phyloP scores from a whole-genome alignment of 2,329 filamentous ascomycete genomes.

The Alternaria sp. region DNA sequence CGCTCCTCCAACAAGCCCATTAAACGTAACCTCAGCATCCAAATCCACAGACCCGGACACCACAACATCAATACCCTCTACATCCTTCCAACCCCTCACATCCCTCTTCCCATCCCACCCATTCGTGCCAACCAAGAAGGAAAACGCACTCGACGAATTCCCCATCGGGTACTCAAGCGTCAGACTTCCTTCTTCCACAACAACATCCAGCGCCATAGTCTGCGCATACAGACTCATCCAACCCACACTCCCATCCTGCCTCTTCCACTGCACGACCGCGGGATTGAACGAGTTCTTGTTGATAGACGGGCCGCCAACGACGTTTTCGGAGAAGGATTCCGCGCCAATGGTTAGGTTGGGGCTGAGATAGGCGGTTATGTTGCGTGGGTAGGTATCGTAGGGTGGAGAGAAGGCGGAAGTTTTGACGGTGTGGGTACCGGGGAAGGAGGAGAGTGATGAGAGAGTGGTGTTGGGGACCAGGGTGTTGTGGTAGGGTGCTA shows the following conservation, averaged over 20 bases:
- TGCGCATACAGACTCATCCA: slow-evolving; percentile 41
- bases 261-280: slow-evolving; percentile 65
- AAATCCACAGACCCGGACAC: slow-evolving; percentile 55
- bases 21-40: slow-evolving; percentile 53
- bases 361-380: slow-evolving; percentile 66
- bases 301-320: slow-evolving; percentile 61
- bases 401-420: slow-evolving; percentile 65
- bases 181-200: slow-evolving; percentile 45
- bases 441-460: slow-evolving; percentile 55
- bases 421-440: slow-evolving; percentile 60
- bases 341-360: slow-evolving; percentile 66
- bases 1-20: slow-evolving; percentile 50
- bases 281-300: slow-evolving; percentile 64
- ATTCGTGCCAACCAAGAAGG: slow-evolving; percentile 57
- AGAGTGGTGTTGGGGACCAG: slow-evolving; percentile 54
- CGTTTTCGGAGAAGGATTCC: slow-evolving; percentile 63
- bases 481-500: slow-evolving; percentile 58
- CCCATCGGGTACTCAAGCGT: slow-evolving; percentile 63
- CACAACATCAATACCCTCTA: slow-evolving; percentile 56
- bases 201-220: slow-evolving; percentile 28
- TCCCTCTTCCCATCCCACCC: slow-evolving; percentile 53
- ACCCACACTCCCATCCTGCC: slow-evolving; percentile 37
- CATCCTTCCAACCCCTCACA: slow-evolving; percentile 55
- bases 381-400: slow-evolving; percentile 62
- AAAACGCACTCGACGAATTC: slow-evolving; percentile 58